Base-by-base conservation (phyloP, 2,329 filamentous ascomycete species). In the Neonectria ditissima region DNA sequence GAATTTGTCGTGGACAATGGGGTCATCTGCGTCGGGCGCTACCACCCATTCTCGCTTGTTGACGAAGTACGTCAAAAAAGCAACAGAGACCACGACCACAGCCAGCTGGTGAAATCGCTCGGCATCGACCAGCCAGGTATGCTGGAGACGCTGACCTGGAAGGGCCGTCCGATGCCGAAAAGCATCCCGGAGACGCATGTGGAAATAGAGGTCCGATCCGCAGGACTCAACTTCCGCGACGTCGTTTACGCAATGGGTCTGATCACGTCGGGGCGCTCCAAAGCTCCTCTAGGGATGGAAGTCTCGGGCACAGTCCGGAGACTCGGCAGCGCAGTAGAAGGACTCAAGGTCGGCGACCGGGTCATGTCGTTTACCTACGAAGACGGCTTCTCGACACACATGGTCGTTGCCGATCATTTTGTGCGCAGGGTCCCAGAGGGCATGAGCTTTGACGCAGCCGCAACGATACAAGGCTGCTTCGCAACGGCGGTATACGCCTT, bases 401-500 rank as follows among this genome's bases (percentile, higher is more conserved):
- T 67, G 13, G 53, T 32, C 1, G 57, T 50, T 0, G 32, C 55
- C 0, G 61, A 64, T 13, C 41, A 63, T 24, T 59, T 55, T n/a
- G 51, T 69, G 2, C 47, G 43, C n/a, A 69, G 73, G 6, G 78
- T 84, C 7, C 79, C 80, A 0, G 74, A 76, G 0, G 18, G 47
- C 8, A 70, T 82, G 69, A 66, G 63, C 1, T 80, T 79, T 10
- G 74, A 75, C 7, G 72, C 73, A 3, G 80, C 77, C 0, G 74
- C 77, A 0, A 72, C 77, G 0, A 62, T 80, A 1, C 77, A 78
- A 0, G 66, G 76, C 5, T 73, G 75, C 0, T 79, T 68, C 37
- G 48, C 66, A 1, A 81, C 81, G 0, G 78, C 76, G 0, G 71
- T 66, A 11, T 63, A 71, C 3, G 60, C 65, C 1, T 39, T 73